Evolutionary conservation across 805 yeast species (phyloP).

Genomic region (Yarrowia sp.): DNA sequence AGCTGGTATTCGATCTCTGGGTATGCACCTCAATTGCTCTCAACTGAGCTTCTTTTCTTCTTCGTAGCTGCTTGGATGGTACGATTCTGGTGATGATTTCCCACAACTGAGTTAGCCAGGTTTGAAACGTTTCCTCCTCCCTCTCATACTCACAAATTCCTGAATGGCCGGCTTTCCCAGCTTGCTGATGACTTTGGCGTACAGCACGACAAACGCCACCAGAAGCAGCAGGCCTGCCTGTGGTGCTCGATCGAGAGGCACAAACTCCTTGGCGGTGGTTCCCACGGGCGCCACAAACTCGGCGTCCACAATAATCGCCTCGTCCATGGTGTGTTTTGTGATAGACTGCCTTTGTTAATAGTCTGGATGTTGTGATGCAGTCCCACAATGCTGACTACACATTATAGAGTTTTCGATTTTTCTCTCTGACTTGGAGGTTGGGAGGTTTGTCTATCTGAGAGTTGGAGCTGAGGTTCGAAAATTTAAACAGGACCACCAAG

Average conservation of each 20-base stretch:
- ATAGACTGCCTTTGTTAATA: too few relatives aligned
- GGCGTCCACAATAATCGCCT: slow-evolving; percentile 21
- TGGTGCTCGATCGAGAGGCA: background rate
- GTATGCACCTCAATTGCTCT: slow-evolving; percentile 59
- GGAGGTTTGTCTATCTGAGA: slow-evolving; percentile 12
- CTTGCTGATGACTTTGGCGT: slow-evolving; percentile 51
- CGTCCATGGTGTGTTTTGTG: slow-evolving; percentile 4
- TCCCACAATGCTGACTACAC: slow-evolving; percentile 7
- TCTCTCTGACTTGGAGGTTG: slow-evolving; percentile 18
- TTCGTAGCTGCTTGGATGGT: slow-evolving; percentile 50
- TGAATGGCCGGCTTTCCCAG: slow-evolving; percentile 51
- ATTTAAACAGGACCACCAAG: slow-evolving; percentile 1
- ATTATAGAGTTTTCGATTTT: slow-evolving; percentile 9
- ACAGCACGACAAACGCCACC: slow-evolving; percentile 52
- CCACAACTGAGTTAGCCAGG: slow-evolving; percentile 50
- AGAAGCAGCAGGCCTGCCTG: slow-evolving; percentile 40
- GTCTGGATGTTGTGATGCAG: too few relatives aligned
- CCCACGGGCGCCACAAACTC: slow-evolving; percentile 12
- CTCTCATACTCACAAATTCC: slow-evolving; percentile 43
- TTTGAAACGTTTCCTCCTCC: slow-evolving; percentile 27
- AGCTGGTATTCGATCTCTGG: slow-evolving; percentile 68
- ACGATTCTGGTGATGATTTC: slow-evolving; percentile 50
- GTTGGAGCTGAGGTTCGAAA: slow-evolving; percentile 25
- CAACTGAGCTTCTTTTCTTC: slow-evolving; percentile 50
- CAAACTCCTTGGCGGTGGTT: slow-evolving; percentile 1